Percentiles rank a stretch among this genome's conserved stretches.
phyloP scores from a whole-genome alignment of 305 asterid species.

The Fraxinus dipetala region DNA sequence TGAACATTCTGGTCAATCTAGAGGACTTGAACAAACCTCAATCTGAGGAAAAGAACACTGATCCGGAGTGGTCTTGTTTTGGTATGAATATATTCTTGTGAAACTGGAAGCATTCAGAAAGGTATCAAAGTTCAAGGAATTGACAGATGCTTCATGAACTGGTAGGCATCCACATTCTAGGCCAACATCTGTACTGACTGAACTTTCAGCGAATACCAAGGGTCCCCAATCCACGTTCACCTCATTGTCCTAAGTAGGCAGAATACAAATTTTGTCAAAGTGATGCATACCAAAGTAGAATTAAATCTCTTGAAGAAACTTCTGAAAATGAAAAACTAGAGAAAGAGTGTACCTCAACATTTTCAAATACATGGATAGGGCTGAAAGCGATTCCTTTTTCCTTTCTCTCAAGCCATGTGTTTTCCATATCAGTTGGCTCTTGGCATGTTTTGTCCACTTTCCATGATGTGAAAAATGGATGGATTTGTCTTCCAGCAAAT shows the following conservation, averaged over 20 bases:
- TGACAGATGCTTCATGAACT: slow-evolving; percentile 50
- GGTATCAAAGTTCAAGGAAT: slow-evolving; percentile 63
- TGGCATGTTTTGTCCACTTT: slow-evolving; percentile 60
- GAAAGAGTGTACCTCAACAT: slow-evolving; percentile 51
- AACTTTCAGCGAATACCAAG: slow-evolving; percentile 61
- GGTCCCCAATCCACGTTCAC: slow-evolving; percentile 62
- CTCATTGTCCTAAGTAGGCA: slow-evolving; percentile 54
- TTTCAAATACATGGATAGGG: slow-evolving; percentile 78
- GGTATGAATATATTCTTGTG: slow-evolving; percentile 31
- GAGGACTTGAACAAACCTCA: slow-evolving; percentile 27
- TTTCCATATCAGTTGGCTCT: slow-evolving; percentile 50
- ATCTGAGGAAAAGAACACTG: slow-evolving; percentile 28
- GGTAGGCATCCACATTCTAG: slow-evolving; percentile 40
- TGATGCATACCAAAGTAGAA: background rate
- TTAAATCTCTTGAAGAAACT: slow-evolving; percentile 15
- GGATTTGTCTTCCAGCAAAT: slow-evolving; percentile 79
- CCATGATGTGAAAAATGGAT: slow-evolving; percentile 80
- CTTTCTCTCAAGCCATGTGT: slow-evolving; percentile 43
- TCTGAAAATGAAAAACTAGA: slow-evolving; percentile 19
- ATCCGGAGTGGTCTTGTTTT: slow-evolving; percentile 24
- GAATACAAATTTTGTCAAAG: slow-evolving; percentile 19
- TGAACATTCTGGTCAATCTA: slow-evolving; percentile 23
- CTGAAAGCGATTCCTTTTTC: slow-evolving; percentile 48
- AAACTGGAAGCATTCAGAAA: slow-evolving; percentile 31
- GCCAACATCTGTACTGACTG: slow-evolving; percentile 24